Evolutionary conservation across 768 basidiomycete genomes (phyloP), one percentile per base, ranked within the genome.

Genomic region (Coprinopsis marcescibilis): DNA sequence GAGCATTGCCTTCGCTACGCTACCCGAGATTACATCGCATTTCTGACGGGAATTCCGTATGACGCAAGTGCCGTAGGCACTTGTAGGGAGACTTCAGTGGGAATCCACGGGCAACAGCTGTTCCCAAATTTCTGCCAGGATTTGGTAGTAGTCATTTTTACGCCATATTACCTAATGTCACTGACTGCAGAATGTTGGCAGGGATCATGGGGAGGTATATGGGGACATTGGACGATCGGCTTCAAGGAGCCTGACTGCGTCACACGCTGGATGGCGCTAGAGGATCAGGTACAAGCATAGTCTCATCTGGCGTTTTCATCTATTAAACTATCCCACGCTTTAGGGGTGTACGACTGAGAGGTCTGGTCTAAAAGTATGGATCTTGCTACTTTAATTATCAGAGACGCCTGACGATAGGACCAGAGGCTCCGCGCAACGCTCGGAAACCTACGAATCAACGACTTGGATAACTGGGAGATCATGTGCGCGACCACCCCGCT

Each of bases 401-500:
- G 7, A 8, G 8, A 11, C 6, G 19, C 12, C 38, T 24, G 20
- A 23, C 8, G 21, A 40, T 23, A 8, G 29, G n/a, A 8, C 29
- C 29, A 61, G 60, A 55, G 57, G 17, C 36, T 60, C 38, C 52
- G 55, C 46, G 59, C 60, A 14, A 50, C 41, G 14, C 54, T 64
- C 4, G 56, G 60, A 32, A 56, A n/a, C n/a, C n/a, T n/a, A n/a
- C n/a, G 62, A 27, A 52, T 62, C 11, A 57, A 57, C 30, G 6
- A 53, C 4, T 59, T 59, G 10, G 58, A 59, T 26, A 54, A 56
- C 27, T 64, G 62, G 62, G 59, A 62, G 40, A 60, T 64, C 19
- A 64, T 62, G 62, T 64, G 62, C 37, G 55, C 55, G 1, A 64
- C 62, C 0, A 64, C 62, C 0, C 62, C 62, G 5, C 59, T 59